Evolutionary conservation across 345 rosid genomes (phyloP).

Genomic region (Noccaea caerulescens): DNA sequence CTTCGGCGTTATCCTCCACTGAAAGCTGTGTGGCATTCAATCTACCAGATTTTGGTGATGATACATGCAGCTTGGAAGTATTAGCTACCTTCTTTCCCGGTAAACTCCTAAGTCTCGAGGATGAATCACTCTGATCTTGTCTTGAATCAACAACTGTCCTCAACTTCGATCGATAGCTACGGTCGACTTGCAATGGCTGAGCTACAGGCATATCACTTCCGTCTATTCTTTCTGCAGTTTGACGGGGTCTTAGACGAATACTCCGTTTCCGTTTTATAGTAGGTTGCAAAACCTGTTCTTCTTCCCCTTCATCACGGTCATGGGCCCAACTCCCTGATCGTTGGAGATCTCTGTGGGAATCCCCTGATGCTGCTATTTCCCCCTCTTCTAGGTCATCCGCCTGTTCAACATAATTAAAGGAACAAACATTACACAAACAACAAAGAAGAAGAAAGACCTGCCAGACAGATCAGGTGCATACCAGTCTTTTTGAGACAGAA

Average conservation of each 20-base stretch:
- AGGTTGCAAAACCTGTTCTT: slow-evolving; percentile 97
- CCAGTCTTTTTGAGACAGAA: slow-evolving; percentile 79
- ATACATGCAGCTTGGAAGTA: slow-evolving; percentile 65
- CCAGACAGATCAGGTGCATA: slow-evolving; percentile 45
- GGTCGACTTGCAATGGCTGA: slow-evolving; percentile 65
- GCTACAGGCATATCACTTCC: slow-evolving; percentile 52
- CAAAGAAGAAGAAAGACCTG: slow-evolving; percentile 23
- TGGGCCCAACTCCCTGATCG: slow-evolving; percentile 96
- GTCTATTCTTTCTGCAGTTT: slow-evolving; percentile 65
- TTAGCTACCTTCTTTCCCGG: slow-evolving; percentile 69
- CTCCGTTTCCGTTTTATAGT: slow-evolving; percentile 97
- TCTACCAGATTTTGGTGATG: slow-evolving; percentile 76
- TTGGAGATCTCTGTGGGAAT: slow-evolving; percentile 86
- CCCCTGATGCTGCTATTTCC: slow-evolving; percentile 94
- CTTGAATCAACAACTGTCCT: slow-evolving; percentile 62
- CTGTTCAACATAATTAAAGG: slow-evolving; percentile 52
- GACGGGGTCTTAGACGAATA: slow-evolving; percentile 88
- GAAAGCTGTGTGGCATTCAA: slow-evolving; percentile 55
- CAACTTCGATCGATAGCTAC: slow-evolving; percentile 64
- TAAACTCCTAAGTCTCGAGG: slow-evolving; percentile 62
- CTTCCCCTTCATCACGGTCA: slow-evolving; percentile 95
- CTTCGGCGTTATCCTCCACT: slow-evolving; percentile 62
- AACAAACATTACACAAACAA: slow-evolving; percentile 36
- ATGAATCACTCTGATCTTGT: slow-evolving; percentile 73
- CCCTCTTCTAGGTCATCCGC: slow-evolving; percentile 96